Evolutionary conservation across 148 eudicot genomes (phyloP), one percentile per base, ranked within the genome.

Genomic region (Rhododendron ferrugineum): DNA sequence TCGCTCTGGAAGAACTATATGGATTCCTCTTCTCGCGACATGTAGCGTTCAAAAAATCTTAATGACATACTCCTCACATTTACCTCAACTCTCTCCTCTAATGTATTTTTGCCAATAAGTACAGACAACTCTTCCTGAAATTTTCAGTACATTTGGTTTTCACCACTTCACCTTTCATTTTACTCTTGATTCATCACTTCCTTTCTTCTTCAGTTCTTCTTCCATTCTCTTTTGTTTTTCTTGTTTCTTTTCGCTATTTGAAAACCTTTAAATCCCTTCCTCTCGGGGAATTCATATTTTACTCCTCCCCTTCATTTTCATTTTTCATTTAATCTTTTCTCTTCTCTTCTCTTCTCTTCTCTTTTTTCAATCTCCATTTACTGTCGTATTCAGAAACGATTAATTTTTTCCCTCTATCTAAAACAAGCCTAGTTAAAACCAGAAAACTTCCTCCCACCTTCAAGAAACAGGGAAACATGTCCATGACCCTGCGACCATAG

Each of bases 401-500:
- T 23, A 11, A 47, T 49, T 54, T 85, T 76, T 40, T 73, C 10
- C 70, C 15, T 22, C 73, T 50, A 52, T 37, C 44, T 32, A 80
- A 77, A 79, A 52, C 66, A 50, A 50, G 62, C 44, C 66, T 52
- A 49, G 14, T 60, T 81, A 80, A 80, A 54, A 54, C 66, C 47
- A 80, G 44, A 80, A 54, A 32, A 84, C 82, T 83, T 86, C 85
- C 88, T 87, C 85, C 93, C 90, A 84, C 83, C 87, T 90, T 90
- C 91, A 91, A 74, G 81, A 88, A 60, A 84, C 74, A 87, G 88
- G 87, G 86, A 82, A 84, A 86, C 76, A 89, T 85, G 81, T 88
- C 92, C 91, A 87, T 68, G 87, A 87, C 85, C 98, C 98, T 94
- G 95, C 93, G 92, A 95, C 89, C 93, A 93, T 92, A 87, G 91